Percentiles rank a stretch among this genome's conserved stretches.
Evolutionary conservation across 306 rosid genomes (phyloP).

Genomic region (Gastrolobium villosum): DNA sequence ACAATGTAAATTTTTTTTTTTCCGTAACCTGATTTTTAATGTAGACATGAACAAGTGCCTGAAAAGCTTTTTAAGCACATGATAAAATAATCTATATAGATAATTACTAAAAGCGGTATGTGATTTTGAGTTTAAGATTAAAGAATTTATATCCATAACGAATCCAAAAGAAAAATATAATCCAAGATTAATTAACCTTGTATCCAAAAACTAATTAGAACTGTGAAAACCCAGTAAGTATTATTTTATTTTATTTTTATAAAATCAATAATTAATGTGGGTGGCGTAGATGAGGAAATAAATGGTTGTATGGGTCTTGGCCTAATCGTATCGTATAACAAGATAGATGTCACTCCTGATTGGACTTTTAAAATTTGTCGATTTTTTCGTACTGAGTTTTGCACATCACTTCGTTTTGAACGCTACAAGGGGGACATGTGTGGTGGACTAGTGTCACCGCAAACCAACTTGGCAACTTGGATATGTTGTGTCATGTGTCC

Average conservation of each 20-base stretch:
- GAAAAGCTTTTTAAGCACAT: neutral
- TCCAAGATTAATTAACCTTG: neutral
- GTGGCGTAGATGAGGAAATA: constrained; percentile 9
- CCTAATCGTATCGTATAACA: neutral
- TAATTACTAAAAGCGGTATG: neutral
- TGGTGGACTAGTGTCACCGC: neutral
- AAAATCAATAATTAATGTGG: neutral
- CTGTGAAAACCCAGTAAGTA: too few species aligned
- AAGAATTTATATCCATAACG: neutral
- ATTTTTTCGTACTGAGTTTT: constrained; percentile 9
- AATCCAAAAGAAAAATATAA: neutral
- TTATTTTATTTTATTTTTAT: too few species aligned
- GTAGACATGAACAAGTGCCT: neutral
- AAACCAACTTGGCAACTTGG: constrained; percentile 12
- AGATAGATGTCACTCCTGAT: neutral
- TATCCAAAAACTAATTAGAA: too few species aligned
- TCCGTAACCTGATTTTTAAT: neutral
- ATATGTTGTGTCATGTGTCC: neutral
- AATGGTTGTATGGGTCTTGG: neutral
- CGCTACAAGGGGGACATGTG: neutral
- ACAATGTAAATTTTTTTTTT: too few species aligned
- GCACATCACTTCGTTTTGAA: neutral
- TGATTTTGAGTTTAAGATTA: neutral
- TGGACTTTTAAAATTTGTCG: constrained; percentile 4
- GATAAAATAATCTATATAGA: neutral